Evolutionary conservation across 495 filamentous ascomycete species (phyloP), one percentile per base, ranked within the genome.

Genomic region (Chaetomium cochliodes): DNA sequence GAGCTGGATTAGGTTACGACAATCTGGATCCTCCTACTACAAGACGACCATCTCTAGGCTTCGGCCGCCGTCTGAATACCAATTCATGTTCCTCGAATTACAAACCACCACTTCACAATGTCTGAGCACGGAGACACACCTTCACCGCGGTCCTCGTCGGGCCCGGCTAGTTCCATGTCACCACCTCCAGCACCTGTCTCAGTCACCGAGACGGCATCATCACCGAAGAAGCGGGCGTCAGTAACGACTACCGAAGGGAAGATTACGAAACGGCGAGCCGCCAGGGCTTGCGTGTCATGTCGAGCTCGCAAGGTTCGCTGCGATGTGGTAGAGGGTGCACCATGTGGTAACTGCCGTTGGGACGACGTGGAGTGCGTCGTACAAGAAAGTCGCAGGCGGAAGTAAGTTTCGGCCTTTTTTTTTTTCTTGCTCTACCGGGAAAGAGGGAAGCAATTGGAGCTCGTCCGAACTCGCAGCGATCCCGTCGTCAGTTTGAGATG

Each of bases 251-350:
- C 49, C 13, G 65, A 60, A 16, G 57, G 55, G 22, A 82, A 81
- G 65, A 65, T 75, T 8, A 76, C 76, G 26, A 97, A 97, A 75
- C 80, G 92, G 60, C 84, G 92, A 67, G 92, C 92, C 3, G 90
- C 92, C 8, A 89, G 92, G 60, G 92, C 92, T 25, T 97, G 92
- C 72, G 89, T 90, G 68, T 90, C 88, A 67, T 97, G 92, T 72
- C 83, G 92, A 60, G 85, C 89, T 26, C 86, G 92, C 69, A 97
- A 97, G 75, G 92, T 97, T n/a, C 83, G 92, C 54, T 97, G 92
- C 78, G 91, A 97, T 79, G 92, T 96, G 64, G 90, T 93, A 51
- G 91, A 96, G 69, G 89, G 90, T 41, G 86, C 88, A 30, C 92
- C 92, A 6, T 97, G 92, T 73, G 91, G 89, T 22, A 97, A 96